phyloP scores from a whole-genome alignment of 768 basidiomycete species.

The Pisolithus marmoratus region DNA sequence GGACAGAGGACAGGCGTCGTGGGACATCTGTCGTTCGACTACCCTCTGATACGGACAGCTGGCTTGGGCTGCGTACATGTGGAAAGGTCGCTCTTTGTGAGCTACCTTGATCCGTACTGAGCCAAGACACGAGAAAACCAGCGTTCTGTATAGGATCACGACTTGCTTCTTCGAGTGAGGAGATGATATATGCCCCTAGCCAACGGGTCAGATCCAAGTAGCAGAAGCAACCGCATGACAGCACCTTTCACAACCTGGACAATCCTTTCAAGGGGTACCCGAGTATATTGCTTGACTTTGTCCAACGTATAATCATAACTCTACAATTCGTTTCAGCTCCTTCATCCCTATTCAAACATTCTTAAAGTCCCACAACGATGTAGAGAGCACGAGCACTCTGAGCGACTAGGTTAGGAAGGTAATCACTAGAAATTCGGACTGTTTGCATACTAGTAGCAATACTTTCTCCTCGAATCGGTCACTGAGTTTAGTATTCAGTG shows the following conservation, averaged over 20 bases:
- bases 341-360: not conserved
- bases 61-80: slow-evolving; percentile 55
- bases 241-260: slow-evolving; percentile 71
- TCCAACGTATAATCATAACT: slow-evolving; percentile 92
- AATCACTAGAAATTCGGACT: not conserved
- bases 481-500: slow-evolving; percentile 63
- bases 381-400: slow-evolving; percentile 54
- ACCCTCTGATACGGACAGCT: not conserved
- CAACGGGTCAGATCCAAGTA: not conserved
- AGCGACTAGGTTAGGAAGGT: slow-evolving; percentile 1
- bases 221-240: not conserved
- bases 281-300: slow-evolving; percentile 86
- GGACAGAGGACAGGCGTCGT: not conserved
- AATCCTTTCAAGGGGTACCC: slow-evolving; percentile 83
- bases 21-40: not conserved
- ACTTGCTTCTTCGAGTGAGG: slow-evolving; percentile 87
- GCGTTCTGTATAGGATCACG: slow-evolving; percentile 85
- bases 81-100: slow-evolving; percentile 85
- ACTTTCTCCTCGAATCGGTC: slow-evolving; percentile 94
- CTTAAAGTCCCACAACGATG: slow-evolving; percentile 55
- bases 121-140: slow-evolving; percentile 83
- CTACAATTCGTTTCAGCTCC: slow-evolving; percentile 32
- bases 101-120: slow-evolving; percentile 54
- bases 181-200: slow-evolving; percentile 86
- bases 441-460: slow-evolving; percentile 66